Percentiles rank a stretch among this genome's conserved stretches.
These are phyloP conservation scores for Dothidotthia symphoricarpi DNA, from an alignment of 2,329 filamentous ascomycete species.

Conservation along the genomic window DNA sequence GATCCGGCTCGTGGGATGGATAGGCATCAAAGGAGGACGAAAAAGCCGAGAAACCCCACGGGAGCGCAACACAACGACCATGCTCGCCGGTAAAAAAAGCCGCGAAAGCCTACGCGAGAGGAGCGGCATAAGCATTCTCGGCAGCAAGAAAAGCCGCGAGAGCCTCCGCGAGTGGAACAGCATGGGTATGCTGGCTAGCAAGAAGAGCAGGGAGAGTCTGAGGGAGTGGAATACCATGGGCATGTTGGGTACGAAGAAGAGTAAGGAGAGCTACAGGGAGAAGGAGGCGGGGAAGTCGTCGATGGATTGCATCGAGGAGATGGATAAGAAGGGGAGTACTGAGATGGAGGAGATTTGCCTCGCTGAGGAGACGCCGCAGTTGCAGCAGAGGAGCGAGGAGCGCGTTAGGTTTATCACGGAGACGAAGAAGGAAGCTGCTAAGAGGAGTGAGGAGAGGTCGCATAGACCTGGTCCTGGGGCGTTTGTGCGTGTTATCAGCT, in stretches of 20 bases:
- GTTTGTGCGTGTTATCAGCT: slow-evolving; percentile 36
- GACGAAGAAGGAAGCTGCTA: slow-evolving; percentile 11
- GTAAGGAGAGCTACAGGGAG: slow-evolving; percentile 1
- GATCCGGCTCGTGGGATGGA: slow-evolving; percentile 29
- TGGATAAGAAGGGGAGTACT: too few species aligned
- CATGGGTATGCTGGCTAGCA: slow-evolving; percentile 1
- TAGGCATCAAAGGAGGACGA: slow-evolving; percentile 12
- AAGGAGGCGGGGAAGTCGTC: slow-evolving; percentile 6
- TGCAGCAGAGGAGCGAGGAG: slow-evolving; percentile 2
- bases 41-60: slow-evolving; percentile 8
- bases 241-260: background rate
- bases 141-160: slow-evolving; percentile 15
- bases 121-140: slow-evolving; percentile 8
- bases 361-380: too few species aligned
- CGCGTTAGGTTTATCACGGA: too few species aligned
- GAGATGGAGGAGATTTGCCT: slow-evolving; percentile 6
- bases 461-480: too few species aligned
- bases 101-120: slow-evolving; percentile 13
- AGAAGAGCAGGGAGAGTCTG: background rate
- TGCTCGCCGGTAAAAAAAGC: slow-evolving; percentile 11
- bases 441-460: slow-evolving; percentile 22
- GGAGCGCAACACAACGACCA: slow-evolving; percentile 14
- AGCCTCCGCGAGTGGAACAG: slow-evolving; percentile 6
- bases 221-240: too few species aligned
- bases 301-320: too few species aligned